These are phyloP conservation scores for Macrotyloma uniflorum DNA, from an alignment of 306 rosid genomes.

Conservation along the genomic window DNA sequence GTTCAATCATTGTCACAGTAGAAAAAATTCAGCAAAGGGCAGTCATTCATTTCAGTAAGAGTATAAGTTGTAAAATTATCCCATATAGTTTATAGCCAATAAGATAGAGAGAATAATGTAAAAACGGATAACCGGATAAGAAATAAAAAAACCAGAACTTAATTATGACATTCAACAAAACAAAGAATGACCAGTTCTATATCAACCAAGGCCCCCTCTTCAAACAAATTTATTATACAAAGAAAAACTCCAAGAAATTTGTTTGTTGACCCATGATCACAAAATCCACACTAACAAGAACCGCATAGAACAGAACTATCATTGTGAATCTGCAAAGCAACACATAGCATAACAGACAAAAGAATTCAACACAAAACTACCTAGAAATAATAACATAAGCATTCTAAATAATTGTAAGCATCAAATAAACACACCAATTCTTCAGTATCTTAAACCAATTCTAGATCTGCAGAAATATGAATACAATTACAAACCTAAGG, in stretches of 20 bases:
- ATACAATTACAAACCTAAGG: constrained; percentile 60
- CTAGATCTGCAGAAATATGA: constrained; percentile 28
- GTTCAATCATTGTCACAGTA: constrained; percentile 11
- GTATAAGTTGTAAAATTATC: not conserved
- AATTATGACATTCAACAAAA: not conserved
- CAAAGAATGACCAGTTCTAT: constrained; percentile 7
- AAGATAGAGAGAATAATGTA: not conserved
- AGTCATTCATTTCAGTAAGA: not conserved
- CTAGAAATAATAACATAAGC: constrained; percentile 25
- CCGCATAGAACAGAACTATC: not conserved
- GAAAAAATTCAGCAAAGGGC: constrained; percentile 2
- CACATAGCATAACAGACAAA: not conserved
- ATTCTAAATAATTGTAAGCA: constrained; percentile 15
- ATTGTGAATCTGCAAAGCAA: constrained; percentile 18
- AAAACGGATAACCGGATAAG: not conserved
- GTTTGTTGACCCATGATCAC: not conserved
- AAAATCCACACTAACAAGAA: constrained; percentile 3
- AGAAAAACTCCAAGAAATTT: not conserved
- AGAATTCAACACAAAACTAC: constrained; percentile 29
- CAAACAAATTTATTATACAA: not conserved
- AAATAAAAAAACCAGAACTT: not conserved
- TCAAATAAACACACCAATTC: constrained; percentile 4
- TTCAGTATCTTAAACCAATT: not conserved
- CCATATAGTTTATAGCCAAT: not conserved
- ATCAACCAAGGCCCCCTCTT: not conserved